Conservation (phyloP, 306 rosid genomes). For the Cucumis sativus region DNA sequence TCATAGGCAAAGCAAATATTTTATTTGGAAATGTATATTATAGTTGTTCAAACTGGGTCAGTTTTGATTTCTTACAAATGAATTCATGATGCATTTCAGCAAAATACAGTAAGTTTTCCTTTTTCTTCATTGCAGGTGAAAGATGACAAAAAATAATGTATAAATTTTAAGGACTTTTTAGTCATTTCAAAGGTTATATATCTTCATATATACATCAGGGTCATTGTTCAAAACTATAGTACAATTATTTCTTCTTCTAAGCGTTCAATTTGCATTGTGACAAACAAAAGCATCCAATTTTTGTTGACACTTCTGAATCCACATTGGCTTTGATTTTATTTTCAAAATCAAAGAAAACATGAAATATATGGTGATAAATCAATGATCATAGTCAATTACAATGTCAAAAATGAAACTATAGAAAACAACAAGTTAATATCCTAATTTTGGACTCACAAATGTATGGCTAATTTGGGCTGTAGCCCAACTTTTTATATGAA, state of each 20-base stretch:
- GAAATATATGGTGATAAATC: not conserved
- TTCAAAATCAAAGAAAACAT: not conserved
- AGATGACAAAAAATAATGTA: not conserved
- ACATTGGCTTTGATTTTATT: not conserved
- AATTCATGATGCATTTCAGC: not conserved
- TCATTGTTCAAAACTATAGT: not conserved
- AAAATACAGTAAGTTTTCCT: not conserved
- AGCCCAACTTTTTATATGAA: too few relatives aligned
- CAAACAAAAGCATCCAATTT: not conserved
- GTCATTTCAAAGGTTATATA: not conserved
- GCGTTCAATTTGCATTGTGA: not conserved
- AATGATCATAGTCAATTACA: not conserved
- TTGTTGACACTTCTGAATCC: not conserved
- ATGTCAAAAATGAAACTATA: not conserved
- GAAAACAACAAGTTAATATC: too few relatives aligned
- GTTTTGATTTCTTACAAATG: not conserved
- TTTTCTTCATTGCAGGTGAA: not conserved
- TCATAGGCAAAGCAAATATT: not conserved
- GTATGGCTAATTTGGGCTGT: too few relatives aligned
- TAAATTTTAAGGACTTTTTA: not conserved
- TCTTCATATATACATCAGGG: not conserved
- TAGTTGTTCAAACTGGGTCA: slow-evolving; percentile 5
- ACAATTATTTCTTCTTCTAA: not conserved
- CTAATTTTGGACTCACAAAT: too few relatives aligned
- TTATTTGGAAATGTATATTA: slow-evolving; percentile 2